Evolutionary conservation across 106 monocot genomes (phyloP).

Genomic region (Phalaenopsis equestris): DNA sequence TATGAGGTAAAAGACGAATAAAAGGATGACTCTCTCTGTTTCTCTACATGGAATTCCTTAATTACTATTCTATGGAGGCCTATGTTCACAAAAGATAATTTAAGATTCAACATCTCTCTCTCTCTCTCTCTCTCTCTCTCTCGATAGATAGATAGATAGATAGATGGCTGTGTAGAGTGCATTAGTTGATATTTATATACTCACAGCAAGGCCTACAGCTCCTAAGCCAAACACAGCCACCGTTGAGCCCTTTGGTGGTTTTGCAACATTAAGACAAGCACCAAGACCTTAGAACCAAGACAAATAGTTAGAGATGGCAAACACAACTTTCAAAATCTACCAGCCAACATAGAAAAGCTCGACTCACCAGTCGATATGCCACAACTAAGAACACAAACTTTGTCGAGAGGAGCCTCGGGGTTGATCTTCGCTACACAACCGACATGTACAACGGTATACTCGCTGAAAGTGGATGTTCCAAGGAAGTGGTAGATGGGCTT

Average conservation of each 20-base stretch:
- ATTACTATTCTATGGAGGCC: too few relatives aligned
- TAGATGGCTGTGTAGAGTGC: background rate
- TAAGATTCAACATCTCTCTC: too few relatives aligned
- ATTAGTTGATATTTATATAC: background rate
- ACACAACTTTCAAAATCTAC: background rate
- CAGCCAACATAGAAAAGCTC: background rate
- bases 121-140: too few relatives aligned
- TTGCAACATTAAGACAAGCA: conserved; percentile 23
- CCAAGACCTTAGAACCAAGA: conserved; percentile 11
- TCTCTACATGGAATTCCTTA: too few relatives aligned
- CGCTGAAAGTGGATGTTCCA: conserved; percentile 64
- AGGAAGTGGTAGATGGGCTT: conserved; percentile 64
- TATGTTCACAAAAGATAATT: too few relatives aligned
- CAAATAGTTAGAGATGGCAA: background rate
- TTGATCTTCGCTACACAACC: conserved; percentile 61
- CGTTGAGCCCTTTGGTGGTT: conserved; percentile 14
- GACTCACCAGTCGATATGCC: conserved; percentile 58
- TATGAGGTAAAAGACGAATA: too few relatives aligned
- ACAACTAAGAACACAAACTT: conserved; percentile 67
- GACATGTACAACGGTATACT: conserved; percentile 59
- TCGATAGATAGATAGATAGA: background rate
- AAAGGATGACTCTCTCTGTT: too few relatives aligned
- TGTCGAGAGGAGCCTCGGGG: conserved; percentile 63
- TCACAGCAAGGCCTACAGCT: conserved; percentile 22
- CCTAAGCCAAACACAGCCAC: conserved; percentile 22